A percentile compares a stretch with the other conserved stretches of the same genome.
Conservation (phyloP, 2,329 filamentous ascomycete genomes). For the Colletotrichum magnum region DNA sequence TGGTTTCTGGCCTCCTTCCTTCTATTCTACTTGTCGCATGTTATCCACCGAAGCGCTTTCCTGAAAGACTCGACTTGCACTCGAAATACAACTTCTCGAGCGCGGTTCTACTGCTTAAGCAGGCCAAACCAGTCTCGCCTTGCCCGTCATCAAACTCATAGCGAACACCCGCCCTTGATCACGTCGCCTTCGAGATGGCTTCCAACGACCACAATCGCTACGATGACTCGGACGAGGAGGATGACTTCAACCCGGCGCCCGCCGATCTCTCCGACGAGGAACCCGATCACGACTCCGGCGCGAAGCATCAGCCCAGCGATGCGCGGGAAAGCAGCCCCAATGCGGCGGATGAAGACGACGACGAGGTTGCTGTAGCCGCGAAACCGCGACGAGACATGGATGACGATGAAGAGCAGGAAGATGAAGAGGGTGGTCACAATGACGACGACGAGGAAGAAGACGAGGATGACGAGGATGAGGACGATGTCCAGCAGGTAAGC, state of each 20-base stretch:
- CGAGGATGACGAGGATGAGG: conserved; percentile 59
- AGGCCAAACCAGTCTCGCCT: no score
- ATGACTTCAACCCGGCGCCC: conserved; percentile 89
- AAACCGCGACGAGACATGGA: conserved; percentile 45
- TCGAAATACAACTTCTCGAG: no score
- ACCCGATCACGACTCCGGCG: conserved; percentile 59
- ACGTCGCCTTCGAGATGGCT: conserved; percentile 57
- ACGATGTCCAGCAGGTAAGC: conserved; percentile 76
- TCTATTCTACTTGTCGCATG: no score
- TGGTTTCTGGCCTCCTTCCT: no score
- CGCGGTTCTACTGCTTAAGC: no score
- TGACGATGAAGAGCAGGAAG: conserved; percentile 59
- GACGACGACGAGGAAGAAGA: conserved; percentile 53
- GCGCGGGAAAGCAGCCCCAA: conserved; percentile 55
- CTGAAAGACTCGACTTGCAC: no score
- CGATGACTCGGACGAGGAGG: conserved; percentile 82
- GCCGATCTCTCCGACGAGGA: conserved; percentile 82
- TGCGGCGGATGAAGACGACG: conserved; percentile 58
- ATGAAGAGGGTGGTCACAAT: conserved; percentile 55
- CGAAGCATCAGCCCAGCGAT: conserved; percentile 60
- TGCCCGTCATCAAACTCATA: no score
- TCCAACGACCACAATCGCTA: conserved; percentile 63
- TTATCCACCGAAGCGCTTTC: no score
- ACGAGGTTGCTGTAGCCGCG: conserved; percentile 49
- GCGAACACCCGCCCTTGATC: not conserved